Percentiles rank a stretch among this genome's conserved stretches.
Conservation (phyloP, 2,329 filamentous ascomycete genomes). For the Ophiostoma tasmaniense region DNA sequence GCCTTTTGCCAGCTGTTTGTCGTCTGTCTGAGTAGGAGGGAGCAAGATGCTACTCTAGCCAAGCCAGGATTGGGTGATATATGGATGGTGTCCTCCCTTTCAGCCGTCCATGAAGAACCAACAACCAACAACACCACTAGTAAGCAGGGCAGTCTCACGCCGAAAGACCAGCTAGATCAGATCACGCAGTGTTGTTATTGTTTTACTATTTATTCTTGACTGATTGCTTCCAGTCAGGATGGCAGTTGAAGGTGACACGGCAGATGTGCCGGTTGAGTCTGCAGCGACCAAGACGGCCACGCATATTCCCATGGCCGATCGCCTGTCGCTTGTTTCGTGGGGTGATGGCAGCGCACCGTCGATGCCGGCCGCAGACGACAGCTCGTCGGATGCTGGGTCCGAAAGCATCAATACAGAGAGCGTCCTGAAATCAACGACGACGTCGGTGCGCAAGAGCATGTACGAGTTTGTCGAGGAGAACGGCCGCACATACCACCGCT, state of each 20-base stretch:
- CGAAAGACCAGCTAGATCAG: no score
- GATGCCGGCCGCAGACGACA: constrained; percentile 15
- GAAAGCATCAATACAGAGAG: not conserved
- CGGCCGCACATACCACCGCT: constrained; percentile 19
- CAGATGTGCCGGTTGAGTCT: not conserved
- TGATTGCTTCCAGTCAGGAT: not conserved
- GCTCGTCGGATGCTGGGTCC: not conserved
- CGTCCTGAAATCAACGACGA: constrained; percentile 3
- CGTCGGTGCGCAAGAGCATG: constrained; percentile 15
- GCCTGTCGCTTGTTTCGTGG: constrained; percentile 17
- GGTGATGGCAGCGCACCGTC: constrained; percentile 14
- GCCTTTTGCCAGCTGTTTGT: no score
- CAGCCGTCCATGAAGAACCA: no score
- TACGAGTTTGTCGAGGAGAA: constrained; percentile 20
- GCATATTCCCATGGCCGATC: constrained; percentile 15
- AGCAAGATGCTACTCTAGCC: no score
- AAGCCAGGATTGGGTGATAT: no score
- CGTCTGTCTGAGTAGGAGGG: no score
- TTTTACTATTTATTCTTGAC: not conserved
- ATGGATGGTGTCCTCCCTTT: no score
- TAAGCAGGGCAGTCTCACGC: no score
- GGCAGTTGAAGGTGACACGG: not conserved
- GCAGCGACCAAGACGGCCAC: not conserved
- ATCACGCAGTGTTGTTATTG: no score
- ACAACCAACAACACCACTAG: no score